Conservation (phyloP, 1,284 basidiomycete genomes). For the Anthracocystis walkeri region DNA sequence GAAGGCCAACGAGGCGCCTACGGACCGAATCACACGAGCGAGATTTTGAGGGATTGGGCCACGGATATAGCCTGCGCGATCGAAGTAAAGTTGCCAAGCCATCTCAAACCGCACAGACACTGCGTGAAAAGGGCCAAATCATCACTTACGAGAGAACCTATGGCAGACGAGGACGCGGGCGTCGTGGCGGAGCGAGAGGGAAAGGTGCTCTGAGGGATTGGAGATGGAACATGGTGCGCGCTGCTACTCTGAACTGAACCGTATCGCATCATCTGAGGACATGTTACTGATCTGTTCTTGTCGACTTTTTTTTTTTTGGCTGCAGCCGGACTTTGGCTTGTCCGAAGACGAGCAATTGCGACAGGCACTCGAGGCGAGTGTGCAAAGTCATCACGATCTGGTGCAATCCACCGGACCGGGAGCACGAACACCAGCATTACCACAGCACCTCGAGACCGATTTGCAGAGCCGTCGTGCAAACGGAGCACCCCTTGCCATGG, state of each 20-base stretch:
- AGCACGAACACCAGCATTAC: slow-evolving; percentile 35
- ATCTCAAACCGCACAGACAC: neutral
- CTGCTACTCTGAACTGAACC: slow-evolving; percentile 8
- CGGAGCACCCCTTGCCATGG: slow-evolving; percentile 43
- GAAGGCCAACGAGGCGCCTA: neutral
- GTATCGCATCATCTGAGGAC: too few species aligned
- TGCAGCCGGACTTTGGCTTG: slow-evolving; percentile 31
- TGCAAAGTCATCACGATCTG: slow-evolving; percentile 45
- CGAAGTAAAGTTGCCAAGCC: slow-evolving; percentile 17
- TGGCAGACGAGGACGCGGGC: slow-evolving; percentile 4
- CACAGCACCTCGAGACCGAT: slow-evolving; percentile 37
- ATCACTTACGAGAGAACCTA: slow-evolving; percentile 13
- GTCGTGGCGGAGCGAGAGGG: slow-evolving; percentile 3
- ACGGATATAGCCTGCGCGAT: slow-evolving; percentile 27
- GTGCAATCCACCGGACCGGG: slow-evolving; percentile 29
- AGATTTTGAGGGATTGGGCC: neutral
- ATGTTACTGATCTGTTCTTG: slow-evolving; percentile 9
- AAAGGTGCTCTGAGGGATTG: slow-evolving; percentile 1
- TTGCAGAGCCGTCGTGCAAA: slow-evolving; percentile 20
- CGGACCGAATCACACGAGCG: neutral
- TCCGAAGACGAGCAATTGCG: slow-evolving; percentile 55
- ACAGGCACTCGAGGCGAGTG: slow-evolving; percentile 51
- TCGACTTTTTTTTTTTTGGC: neutral
- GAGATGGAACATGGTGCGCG: slow-evolving; percentile 32
- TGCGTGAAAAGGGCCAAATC: slow-evolving; percentile 3